Conservation (phyloP, 805 yeast genomes). For the Monosporozyma siamensis region DNA sequence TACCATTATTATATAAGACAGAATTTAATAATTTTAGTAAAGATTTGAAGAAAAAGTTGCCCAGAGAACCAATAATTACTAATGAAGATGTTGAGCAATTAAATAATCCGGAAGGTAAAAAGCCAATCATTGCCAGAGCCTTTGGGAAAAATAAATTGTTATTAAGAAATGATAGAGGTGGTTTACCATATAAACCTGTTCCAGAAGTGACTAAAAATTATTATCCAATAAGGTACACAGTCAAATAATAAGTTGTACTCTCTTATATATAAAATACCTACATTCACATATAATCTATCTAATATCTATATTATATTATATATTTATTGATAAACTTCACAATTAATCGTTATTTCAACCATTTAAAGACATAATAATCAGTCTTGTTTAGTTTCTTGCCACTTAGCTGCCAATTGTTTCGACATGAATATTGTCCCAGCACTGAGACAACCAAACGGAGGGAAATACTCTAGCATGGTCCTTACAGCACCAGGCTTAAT, state of each 20-base stretch:
- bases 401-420: constrained; percentile 12
- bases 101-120: constrained; percentile 4
- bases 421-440: constrained; percentile 24
- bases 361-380: too few species aligned
- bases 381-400: constrained; percentile 1
- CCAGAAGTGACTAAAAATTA: constrained; percentile 25
- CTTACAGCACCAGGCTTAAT: constrained; percentile 33
- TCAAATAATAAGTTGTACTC: neutral
- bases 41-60: constrained; percentile 18
- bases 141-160: constrained; percentile 28
- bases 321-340: neutral
- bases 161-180: constrained; percentile 29
- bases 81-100: constrained; percentile 5
- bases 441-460: constrained; percentile 34
- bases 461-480: constrained; percentile 31
- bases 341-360: too few species aligned
- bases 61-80: constrained; percentile 25
- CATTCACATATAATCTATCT: neutral
- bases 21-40: constrained; percentile 22
- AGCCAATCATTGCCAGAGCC: constrained; percentile 26
- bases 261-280: neutral
- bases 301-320: too few species aligned
- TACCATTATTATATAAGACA: constrained; percentile 17
- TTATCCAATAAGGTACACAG: constrained; percentile 12
- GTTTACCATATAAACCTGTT: constrained; percentile 28